These are phyloP conservation scores for Amorphotheca resinae DNA, from an alignment of 495 filamentous ascomycete species.

Conservation along the genomic window DNA sequence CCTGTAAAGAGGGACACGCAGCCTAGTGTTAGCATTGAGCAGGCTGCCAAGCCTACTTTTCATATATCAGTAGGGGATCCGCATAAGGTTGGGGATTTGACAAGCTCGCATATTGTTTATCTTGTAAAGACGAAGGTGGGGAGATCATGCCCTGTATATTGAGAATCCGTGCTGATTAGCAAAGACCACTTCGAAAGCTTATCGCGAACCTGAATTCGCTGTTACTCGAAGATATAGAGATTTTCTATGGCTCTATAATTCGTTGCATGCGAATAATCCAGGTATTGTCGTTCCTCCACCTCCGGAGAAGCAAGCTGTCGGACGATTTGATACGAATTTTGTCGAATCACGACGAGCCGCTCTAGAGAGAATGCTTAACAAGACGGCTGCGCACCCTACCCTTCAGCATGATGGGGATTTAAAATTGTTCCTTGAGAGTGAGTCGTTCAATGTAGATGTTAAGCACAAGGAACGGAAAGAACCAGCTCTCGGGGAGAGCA, in stretches of 20 bases:
- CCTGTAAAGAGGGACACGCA: conserved; percentile 49
- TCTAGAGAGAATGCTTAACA: conserved; percentile 93
- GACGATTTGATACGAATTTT: conserved; percentile 92
- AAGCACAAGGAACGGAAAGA: conserved; percentile 96
- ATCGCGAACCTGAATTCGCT: conserved; percentile 77
- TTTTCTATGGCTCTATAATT: conserved; percentile 94
- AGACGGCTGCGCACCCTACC: conserved; percentile 77
- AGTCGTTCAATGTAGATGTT: conserved; percentile 87
- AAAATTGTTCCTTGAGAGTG: conserved; percentile 93
- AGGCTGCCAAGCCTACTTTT: conserved; percentile 82
- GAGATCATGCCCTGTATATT: background rate
- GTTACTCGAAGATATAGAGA: conserved; percentile 91
- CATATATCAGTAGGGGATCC: conserved; percentile 92
- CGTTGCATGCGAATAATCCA: conserved; percentile 84
- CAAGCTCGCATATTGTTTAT: conserved; percentile 95
- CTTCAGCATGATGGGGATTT: conserved; percentile 88
- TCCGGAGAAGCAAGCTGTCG: conserved; percentile 95
- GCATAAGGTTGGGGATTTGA: conserved; percentile 93
- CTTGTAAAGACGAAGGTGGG: conserved; percentile 83
- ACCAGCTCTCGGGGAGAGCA: conserved; percentile 73
- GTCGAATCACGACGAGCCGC: conserved; percentile 84
- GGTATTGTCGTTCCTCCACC: conserved; percentile 92
- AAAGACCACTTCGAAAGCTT: conserved; percentile 91
- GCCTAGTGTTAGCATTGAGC: conserved; percentile 76
- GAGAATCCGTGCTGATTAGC: conserved; percentile 5